Conservation (phyloP, 2,329 filamentous ascomycete genomes). For the Westerdykella aurantiaca region DNA sequence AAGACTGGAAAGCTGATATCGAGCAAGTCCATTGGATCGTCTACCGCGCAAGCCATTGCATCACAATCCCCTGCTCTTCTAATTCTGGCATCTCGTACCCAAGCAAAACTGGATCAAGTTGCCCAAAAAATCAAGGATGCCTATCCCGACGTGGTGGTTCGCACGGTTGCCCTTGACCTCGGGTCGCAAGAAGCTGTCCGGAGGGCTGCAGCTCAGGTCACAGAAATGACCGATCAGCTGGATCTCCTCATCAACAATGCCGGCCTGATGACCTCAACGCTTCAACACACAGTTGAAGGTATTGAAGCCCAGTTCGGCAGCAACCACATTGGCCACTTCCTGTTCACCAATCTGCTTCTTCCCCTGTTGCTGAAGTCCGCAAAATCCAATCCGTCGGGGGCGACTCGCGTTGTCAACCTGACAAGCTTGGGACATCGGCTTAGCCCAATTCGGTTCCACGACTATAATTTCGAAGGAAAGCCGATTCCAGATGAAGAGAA, state of each 20-base stretch:
- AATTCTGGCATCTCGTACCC: conserved; percentile 40
- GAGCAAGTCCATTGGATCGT: conserved; percentile 21
- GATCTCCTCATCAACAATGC: conserved; percentile 46
- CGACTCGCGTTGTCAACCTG: conserved; percentile 25
- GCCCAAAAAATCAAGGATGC: conserved; percentile 30
- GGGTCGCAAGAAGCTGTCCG: conserved; percentile 34
- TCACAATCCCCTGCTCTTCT: conserved; percentile 24
- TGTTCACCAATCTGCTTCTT: conserved; percentile 42
- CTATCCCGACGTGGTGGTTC: conserved; percentile 21
- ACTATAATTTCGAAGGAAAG: conserved; percentile 38
- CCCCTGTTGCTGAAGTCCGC: conserved; percentile 31
- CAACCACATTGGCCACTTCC: conserved; percentile 46
- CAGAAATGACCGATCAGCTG: conserved; percentile 25
- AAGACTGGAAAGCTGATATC: background rate
- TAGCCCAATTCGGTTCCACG: conserved; percentile 38
- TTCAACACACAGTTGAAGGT: conserved; percentile 37
- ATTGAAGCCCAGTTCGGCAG: conserved; percentile 46
- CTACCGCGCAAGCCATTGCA: conserved; percentile 22
- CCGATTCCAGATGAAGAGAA: conserved; percentile 24
- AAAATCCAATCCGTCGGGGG: conserved; percentile 26
- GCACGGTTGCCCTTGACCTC: conserved; percentile 34
- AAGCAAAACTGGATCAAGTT: conserved; percentile 39
- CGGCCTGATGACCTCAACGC: conserved; percentile 31
- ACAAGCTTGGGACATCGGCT: conserved; percentile 26
- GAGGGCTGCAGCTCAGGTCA: conserved; percentile 29